Conservation (phyloP, 2,329 filamentous ascomycete genomes). For the Lojkania enalia region DNA sequence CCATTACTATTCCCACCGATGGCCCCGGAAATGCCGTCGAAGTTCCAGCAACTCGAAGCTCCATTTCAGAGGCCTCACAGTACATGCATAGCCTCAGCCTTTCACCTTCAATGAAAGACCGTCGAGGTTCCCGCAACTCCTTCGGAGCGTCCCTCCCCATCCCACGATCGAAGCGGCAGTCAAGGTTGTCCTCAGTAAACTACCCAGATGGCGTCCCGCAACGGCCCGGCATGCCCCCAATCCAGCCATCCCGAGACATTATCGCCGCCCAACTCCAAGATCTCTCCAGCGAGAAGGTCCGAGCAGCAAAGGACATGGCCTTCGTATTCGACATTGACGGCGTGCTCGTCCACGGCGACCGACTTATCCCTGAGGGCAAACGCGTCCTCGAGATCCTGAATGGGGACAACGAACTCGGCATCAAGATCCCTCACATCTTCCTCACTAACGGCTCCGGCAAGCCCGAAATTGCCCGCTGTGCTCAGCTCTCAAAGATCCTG, state of each 20-base stretch:
- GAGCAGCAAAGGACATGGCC: conserved; percentile 75
- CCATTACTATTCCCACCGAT: conserved; percentile 22
- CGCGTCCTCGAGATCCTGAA: conserved; percentile 71
- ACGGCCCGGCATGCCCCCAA: conserved; percentile 61
- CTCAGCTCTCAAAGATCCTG: conserved; percentile 69
- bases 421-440: conserved; percentile 77
- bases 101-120: conserved; percentile 67
- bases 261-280: conserved; percentile 72
- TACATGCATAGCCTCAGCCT: conserved; percentile 76
- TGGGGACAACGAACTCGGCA: conserved; percentile 75
- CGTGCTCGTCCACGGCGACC: conserved; percentile 73
- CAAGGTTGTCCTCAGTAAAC: conserved; percentile 66
- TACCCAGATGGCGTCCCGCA: conserved; percentile 51
- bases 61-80: conserved; percentile 67
- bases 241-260: conserved; percentile 67
- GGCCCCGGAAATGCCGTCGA: conserved; percentile 60
- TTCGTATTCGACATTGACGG: conserved; percentile 81
- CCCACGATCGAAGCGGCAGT: conserved; percentile 69
- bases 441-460: conserved; percentile 76
- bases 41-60: conserved; percentile 68
- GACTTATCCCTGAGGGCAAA: conserved; percentile 68
- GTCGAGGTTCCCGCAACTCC: conserved; percentile 72
- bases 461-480: conserved; percentile 65
- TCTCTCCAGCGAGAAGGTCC: conserved; percentile 66
- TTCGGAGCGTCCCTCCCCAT: conserved; percentile 75